Conservation (phyloP, 2,329 filamentous ascomycete species). For the Cladosporium colombiae region DNA sequence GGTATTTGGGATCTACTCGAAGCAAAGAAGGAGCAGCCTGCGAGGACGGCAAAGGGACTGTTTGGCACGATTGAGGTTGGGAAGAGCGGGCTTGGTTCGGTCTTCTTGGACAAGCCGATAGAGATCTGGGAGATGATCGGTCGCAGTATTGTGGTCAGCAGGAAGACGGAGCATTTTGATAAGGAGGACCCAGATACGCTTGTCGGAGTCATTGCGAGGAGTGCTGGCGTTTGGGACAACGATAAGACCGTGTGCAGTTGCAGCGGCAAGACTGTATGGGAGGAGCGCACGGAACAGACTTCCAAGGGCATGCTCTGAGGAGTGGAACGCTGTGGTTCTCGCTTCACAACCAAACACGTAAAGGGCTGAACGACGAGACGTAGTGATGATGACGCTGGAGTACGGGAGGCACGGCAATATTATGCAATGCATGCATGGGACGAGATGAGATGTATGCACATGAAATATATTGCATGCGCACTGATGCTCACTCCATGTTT, state of each 20-base stretch:
- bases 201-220: conserved; percentile 90
- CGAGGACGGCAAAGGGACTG: conserved; percentile 58
- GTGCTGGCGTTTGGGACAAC: conserved; percentile 98
- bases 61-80: conserved; percentile 77
- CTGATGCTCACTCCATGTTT: neutral
- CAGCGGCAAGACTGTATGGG: conserved; percentile 96
- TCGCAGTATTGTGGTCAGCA: conserved; percentile 83
- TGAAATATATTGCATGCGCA: neutral
- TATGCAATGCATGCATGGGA: neutral
- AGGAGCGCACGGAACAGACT: conserved; percentile 89
- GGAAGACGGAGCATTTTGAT: conserved; percentile 53
- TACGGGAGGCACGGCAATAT: neutral
- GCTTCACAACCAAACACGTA: neutral
- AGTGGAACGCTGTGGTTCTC: neutral
- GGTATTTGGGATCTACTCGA: conserved; percentile 70
- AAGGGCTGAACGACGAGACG: conserved; percentile 9
- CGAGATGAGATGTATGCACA: neutral
- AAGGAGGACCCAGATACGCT: conserved; percentile 81
- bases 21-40: conserved; percentile 44
- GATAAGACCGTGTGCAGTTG: conserved; percentile 98
- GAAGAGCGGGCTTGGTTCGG: conserved; percentile 71
- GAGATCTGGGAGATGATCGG: conserved; percentile 97
- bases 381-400: conserved; percentile 5
- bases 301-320: conserved; percentile 75
- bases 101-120: conserved; percentile 78